These are phyloP conservation scores for Plasmodium coatneyi DNA, from an alignment of 169 alveolate genomes.

Conservation along the genomic window DNA sequence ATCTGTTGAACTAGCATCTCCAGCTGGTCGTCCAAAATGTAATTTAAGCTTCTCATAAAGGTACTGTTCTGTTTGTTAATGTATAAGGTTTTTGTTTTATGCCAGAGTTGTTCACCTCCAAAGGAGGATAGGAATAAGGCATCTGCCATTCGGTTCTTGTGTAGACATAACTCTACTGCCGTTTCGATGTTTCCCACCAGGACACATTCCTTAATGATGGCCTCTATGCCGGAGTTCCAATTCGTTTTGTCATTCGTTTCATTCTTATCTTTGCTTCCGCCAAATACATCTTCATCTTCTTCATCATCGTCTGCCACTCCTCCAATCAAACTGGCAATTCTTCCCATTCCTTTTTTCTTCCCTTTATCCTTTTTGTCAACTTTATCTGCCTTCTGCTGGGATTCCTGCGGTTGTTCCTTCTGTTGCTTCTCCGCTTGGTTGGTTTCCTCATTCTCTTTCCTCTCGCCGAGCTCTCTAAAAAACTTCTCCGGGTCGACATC, in stretches of 20 bases:
- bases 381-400: neutral
- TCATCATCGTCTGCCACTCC: neutral
- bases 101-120: slow-evolving; percentile 83
- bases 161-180: slow-evolving; percentile 83
- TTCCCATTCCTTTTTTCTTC: neutral
- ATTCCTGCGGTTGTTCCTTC: neutral
- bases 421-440: slow-evolving; percentile 11
- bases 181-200: slow-evolving; percentile 80
- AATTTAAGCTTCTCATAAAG: slow-evolving; percentile 75
- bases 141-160: slow-evolving; percentile 77
- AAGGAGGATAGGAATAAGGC: slow-evolving; percentile 82
- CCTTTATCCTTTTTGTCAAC: neutral
- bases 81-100: slow-evolving; percentile 73
- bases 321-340: neutral
- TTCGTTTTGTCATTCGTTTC: neutral
- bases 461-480: slow-evolving; percentile 81
- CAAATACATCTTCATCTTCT: neutral
- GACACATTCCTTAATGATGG: slow-evolving; percentile 75
- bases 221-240: slow-evolving; percentile 72
- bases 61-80: slow-evolving; percentile 74
- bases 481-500: slow-evolving; percentile 81
- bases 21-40: slow-evolving; percentile 78
- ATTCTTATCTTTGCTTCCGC: neutral
- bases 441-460: slow-evolving; percentile 39
- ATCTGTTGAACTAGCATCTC: slow-evolving; percentile 73